A percentile compares a stretch with the other conserved stretches of the same genome.
Conservation (phyloP, 163 green algal genomes). For the Dunaliella salina region DNA sequence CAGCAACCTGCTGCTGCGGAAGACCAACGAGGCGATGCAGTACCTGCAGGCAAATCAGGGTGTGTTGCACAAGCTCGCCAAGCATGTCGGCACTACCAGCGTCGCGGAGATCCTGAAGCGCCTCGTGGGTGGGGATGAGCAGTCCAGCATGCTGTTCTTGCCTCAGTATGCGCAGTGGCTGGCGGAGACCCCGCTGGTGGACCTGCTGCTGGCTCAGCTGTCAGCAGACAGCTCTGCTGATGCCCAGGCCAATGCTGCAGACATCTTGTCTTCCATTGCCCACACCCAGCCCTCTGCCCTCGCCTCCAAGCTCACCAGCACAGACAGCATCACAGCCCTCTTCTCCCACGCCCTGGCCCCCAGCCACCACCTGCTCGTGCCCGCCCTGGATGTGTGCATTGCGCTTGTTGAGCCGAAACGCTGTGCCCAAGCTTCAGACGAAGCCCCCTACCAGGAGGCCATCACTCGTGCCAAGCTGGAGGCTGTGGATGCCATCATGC, state of each 20-base stretch:
- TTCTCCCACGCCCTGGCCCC: constrained; percentile 44
- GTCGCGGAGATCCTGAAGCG: constrained; percentile 89
- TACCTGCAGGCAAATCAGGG: constrained; percentile 60
- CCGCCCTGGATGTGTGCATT: constrained; percentile 76
- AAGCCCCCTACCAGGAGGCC: constrained; percentile 19
- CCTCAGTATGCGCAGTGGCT: constrained; percentile 73
- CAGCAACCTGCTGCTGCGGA: constrained; percentile 75
- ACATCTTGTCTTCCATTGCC: constrained; percentile 86
- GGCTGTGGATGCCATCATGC: constrained; percentile 39
- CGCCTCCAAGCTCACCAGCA: constrained; percentile 58
- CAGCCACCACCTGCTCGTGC: constrained; percentile 44
- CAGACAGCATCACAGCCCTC: constrained; percentile 40
- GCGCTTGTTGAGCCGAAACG: constrained; percentile 70
- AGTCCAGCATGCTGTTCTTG: constrained; percentile 61
- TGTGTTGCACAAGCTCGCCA: constrained; percentile 29
- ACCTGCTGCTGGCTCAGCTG: constrained; percentile 66
- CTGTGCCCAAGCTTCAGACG: constrained; percentile 14
- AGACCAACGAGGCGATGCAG: constrained; percentile 71
- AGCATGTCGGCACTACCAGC: constrained; percentile 83
- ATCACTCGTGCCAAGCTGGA: constrained; percentile 22
- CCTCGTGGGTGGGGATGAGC: constrained; percentile 87
- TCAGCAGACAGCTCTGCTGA: constrained; percentile 30
- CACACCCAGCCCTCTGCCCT: constrained; percentile 75
- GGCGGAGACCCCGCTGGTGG: constrained; percentile 74
- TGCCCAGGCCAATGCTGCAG: constrained; percentile 75